Percentiles rank a stretch among this genome's conserved stretches.
phyloP scores from a whole-genome alignment of 495 filamentous ascomycete genomes.

The Aspergillus wentii region DNA sequence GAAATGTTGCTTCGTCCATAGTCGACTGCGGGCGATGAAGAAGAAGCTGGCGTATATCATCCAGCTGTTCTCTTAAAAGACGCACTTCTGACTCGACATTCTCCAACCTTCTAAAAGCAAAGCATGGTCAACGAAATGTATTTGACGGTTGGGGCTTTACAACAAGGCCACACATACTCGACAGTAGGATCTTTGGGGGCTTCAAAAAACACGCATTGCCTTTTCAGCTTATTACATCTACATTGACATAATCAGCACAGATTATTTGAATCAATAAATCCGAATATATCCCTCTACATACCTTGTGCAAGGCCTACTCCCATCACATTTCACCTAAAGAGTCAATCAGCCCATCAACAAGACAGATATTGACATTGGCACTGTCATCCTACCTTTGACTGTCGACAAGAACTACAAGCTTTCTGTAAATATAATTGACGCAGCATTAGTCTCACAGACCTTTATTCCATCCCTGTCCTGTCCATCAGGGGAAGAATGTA shows the following conservation, averaged over 20 bases:
- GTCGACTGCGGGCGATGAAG: constrained; percentile 1
- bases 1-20: background rate
- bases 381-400: constrained; percentile 24
- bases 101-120: constrained; percentile 30
- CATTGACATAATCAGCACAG: background rate
- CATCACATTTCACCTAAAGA: constrained; percentile 33
- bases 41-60: constrained; percentile 23
- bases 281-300: constrained; percentile 2
- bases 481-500: background rate
- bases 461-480: no score
- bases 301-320: constrained; percentile 34
- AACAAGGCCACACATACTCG: constrained; percentile 14
- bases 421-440: constrained; percentile 17
- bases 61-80: constrained; percentile 22
- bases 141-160: constrained; percentile 7
- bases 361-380: background rate
- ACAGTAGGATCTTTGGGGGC: constrained; percentile 28
- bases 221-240: constrained; percentile 30
- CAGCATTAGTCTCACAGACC: constrained; percentile 4
- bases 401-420: constrained; percentile 32
- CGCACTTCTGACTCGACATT: constrained; percentile 29
- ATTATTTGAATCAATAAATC: background rate
- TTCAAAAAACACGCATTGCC: constrained; percentile 34
- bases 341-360: constrained; percentile 2
- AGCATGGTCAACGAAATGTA: no score